Conservation (phyloP, 257 asterid genomes). For the Ligustrum vulgare region DNA sequence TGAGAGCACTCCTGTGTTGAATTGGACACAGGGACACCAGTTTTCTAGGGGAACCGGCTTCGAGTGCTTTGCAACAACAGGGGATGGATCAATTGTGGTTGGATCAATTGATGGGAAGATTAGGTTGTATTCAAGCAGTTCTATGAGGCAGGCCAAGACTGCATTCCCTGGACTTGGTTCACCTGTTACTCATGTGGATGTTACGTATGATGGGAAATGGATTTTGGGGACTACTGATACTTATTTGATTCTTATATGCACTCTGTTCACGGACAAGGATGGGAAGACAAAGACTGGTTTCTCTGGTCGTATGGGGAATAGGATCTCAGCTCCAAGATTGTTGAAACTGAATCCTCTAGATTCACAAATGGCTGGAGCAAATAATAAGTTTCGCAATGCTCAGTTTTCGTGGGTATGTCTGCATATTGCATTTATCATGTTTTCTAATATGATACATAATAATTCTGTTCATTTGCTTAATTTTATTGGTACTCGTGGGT, state of each 20-base stretch:
- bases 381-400: slow-evolving; percentile 75
- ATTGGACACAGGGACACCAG: slow-evolving; percentile 99
- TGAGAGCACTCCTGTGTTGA: slow-evolving; percentile 84
- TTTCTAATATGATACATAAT: slow-evolving; percentile 10
- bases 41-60: slow-evolving; percentile 93
- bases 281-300: slow-evolving; percentile 84
- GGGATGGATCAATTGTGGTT: slow-evolving; percentile 93
- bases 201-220: slow-evolving; percentile 97
- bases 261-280: slow-evolving; percentile 76
- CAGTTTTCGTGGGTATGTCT: slow-evolving; percentile 96
- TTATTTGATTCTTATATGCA: slow-evolving; percentile 80
- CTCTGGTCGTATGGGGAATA: slow-evolving; percentile 90
- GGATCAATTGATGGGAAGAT: slow-evolving; percentile 98
- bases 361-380: slow-evolving; percentile 82
- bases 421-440: slow-evolving; percentile 7
- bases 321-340: slow-evolving; percentile 83
- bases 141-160: slow-evolving; percentile 97
- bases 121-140: slow-evolving; percentile 76
- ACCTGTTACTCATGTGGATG: slow-evolving; percentile 92
- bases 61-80: slow-evolving; percentile 97
- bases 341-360: slow-evolving; percentile 81
- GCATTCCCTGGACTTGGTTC: slow-evolving; percentile 98
- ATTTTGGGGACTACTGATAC: slow-evolving; percentile 90
- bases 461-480: slow-evolving; percentile 8
- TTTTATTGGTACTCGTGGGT: neutral